Evolutionary conservation across 495 filamentous ascomycete genomes (phyloP), one percentile per base, ranked within the genome.

Genomic region (Penicillium odoratum): DNA sequence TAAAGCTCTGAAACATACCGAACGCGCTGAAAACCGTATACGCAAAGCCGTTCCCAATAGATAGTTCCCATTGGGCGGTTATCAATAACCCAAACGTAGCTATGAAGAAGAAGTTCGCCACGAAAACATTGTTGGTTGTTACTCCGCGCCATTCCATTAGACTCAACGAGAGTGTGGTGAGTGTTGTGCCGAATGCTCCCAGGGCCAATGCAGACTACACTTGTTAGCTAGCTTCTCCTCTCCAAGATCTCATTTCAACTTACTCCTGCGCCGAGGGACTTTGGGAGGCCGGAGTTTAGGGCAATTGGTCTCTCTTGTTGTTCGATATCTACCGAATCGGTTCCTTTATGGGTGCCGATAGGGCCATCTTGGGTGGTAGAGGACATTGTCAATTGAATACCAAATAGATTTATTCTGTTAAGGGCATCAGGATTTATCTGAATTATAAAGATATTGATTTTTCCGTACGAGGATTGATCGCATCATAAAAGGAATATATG

Each of bases 21-120:
- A 81, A 80, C 31, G 78, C 77, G 56, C 70, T 72, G 26, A 79
- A 74, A 9, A 80, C 78, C 3, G 79, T 83, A 36, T 83, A 82
- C 6, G 75, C 73, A 45, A 78, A 82, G 0, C 70, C 76, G 58
- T 81, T 81, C 7, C 78, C 78, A 8, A 77, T 62, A 0, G 77
- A 73, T 5, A 80, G 57, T 54, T 81, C 78, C 80, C 78, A 83
- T 61, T 81, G 78, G 16, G 79, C 79, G 4, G 77, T 75, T 6
- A 82, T 60, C 0, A 83, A 70, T 52, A 83, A 69, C 0, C 78
- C 78, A 57, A 82, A 76, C 0, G 72, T 74, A 5, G 74, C 69
- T 44, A 78, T 71, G 54, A 78, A 78, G 68, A 78, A 80, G 68
- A 83, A 78, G 61, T 82, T 77, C 18, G 62, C 77, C 51, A 83